A percentile compares a stretch with the other conserved stretches of the same genome.
phyloP scores from a whole-genome alignment of 2,329 filamentous ascomycete species.

The Lasiodiplodia theobromae region DNA sequence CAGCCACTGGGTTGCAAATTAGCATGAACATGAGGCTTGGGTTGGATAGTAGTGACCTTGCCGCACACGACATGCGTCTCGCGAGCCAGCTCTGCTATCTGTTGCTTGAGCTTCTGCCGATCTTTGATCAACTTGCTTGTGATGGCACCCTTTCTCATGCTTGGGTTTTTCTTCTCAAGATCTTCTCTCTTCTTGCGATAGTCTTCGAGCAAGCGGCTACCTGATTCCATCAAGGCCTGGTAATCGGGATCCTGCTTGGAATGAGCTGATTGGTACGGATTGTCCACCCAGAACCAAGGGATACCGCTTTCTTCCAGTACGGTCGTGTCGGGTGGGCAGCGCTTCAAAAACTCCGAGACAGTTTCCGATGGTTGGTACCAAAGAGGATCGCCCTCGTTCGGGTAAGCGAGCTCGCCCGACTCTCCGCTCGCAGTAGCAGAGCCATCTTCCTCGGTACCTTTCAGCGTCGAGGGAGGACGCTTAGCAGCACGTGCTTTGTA shows the following conservation, averaged over 20 bases:
- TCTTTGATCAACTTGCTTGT: slow-evolving; percentile 51
- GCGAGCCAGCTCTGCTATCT: slow-evolving; percentile 68
- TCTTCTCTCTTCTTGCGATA: slow-evolving; percentile 56
- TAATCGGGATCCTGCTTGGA: slow-evolving; percentile 45
- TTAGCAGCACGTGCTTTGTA: slow-evolving; percentile 1
- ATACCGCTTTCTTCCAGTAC: slow-evolving; percentile 51
- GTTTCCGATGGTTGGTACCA: slow-evolving; percentile 72
- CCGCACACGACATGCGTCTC: slow-evolving; percentile 66
- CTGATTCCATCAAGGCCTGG: slow-evolving; percentile 60
- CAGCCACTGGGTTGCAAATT: slow-evolving; percentile 68
- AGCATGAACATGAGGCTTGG: slow-evolving; percentile 27
- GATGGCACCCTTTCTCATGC: slow-evolving; percentile 52
- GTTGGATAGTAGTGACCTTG: slow-evolving; percentile 60
- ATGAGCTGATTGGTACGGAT: slow-evolving; percentile 61
- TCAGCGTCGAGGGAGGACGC: neutral
- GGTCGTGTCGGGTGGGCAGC: slow-evolving; percentile 73
- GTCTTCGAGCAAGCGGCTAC: slow-evolving; percentile 60
- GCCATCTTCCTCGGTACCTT: neutral
- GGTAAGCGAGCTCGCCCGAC: slow-evolving; percentile 54
- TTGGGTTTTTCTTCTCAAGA: slow-evolving; percentile 59
- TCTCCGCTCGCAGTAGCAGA: slow-evolving; percentile 29
- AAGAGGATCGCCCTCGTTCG: slow-evolving; percentile 59
- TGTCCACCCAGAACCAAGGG: slow-evolving; percentile 77
- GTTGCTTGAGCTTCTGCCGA: slow-evolving; percentile 54
- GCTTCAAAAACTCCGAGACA: slow-evolving; percentile 68